Evolutionary conservation across 345 rosid species (phyloP), one percentile per base, ranked within the genome.

Genomic region (Pistacia integerrima): DNA sequence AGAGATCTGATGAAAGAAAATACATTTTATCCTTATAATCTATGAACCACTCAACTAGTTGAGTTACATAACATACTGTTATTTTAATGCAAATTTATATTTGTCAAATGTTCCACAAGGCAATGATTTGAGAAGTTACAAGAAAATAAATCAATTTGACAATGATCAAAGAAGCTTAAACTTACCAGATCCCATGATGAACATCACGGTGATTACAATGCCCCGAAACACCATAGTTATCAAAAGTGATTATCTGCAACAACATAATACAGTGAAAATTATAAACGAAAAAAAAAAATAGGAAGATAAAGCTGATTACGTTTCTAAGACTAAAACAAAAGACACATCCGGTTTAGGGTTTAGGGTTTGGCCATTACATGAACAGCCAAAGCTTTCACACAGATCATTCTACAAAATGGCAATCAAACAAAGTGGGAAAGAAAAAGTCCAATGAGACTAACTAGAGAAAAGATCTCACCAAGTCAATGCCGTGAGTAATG

Each of bases 121-220:
- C 66, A 11, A 28, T 30, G 66, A 62, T 62, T 62, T 13, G 8
- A 17, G 67, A 64, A 16, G 38, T 41, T 12, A 51, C 30, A 41
- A 17, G n/a, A 72, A 41, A 62, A 52, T 33, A 44, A 60, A 22
- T 49, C 65, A 22, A 76, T 55, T 67, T 25, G 33, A 57, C 30
- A 10, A 25, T 48, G 51, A 66, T 49, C 5, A 57, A 76, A 54
- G 67, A 55, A 25, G 4, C 30, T 76, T 64, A 22, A 35, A 82
- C 93, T 69, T 78, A 93, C 94, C 83, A 57, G 72, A 87, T 88
- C 74, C 93, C 98, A 82, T 76, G 77, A 77, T 89, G 89, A 72
- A 88, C 91, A 83, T 88, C 98, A 8, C 82, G 61, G 65, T 95
- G 99, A 80, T 90, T 95, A 67, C 96, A 87, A 74, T 95, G 97